Evolutionary conservation across 2,329 filamentous ascomycete genomes (phyloP), one percentile per base, ranked within the genome.

Genomic region (Claviceps arundinis): DNA sequence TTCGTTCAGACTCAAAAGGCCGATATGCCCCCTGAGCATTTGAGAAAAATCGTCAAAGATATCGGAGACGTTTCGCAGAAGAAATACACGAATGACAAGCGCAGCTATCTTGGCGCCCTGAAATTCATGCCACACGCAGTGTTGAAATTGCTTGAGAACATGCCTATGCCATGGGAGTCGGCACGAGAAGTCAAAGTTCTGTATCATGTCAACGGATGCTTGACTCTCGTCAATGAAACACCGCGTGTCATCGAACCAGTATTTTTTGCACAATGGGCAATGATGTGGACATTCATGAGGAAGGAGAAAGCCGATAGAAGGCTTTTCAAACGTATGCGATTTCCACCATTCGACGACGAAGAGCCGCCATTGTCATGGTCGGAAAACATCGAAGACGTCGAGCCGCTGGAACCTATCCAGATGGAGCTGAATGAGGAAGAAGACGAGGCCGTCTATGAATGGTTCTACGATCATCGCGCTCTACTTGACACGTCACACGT

Each of bases 91-190:
- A 95, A 86, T 64, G 93, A 98, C 73, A 98, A 98, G 77, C 82
- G 93, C 60, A 96, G 90, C 70, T 98, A 98, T 68, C 78, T 98
- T 47, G 94, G 94, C 56, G 93, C 94, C 37, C 72, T 98, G 57
- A 98, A 98, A 72, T 98, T 96, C 72, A 98, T 98, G 93, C 93
- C 93, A 1, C 93, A 98, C 66, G 93, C 93, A 5, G 93, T 98
- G 11, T 72, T 98, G 72, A 98, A 98, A 74, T 77, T 98, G 24
- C 70, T 98, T 52, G 93, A 98, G 73, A 98, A 98, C 63, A 98
- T 98, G 93, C 93, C 93, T 4, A 98, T 98, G 93, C 93, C 93
- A 0, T 98, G 93, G 93, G 93, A 98, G 72, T 93, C 89, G 53
- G 83, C 89, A 26, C 82, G 90, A 56, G 93, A 98, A 64, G 94